Evolutionary conservation across 2,329 filamentous ascomycete species (phyloP).

Genomic region (Penicillium sp.): DNA sequence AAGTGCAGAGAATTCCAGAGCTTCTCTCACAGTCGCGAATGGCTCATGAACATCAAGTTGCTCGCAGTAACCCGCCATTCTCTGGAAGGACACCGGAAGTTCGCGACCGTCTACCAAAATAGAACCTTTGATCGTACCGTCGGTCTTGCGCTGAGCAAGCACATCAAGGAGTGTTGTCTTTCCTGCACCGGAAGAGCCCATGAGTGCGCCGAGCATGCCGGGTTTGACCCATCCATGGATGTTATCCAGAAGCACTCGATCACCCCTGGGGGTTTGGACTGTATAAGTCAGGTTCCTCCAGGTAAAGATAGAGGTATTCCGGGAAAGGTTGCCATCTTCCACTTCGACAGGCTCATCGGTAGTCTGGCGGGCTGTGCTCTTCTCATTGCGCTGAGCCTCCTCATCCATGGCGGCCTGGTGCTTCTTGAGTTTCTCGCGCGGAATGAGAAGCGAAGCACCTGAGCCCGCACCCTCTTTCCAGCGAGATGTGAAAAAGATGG

Average conservation of each 20-base stretch:
- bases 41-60: slow-evolving; percentile 65
- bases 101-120: slow-evolving; percentile 62
- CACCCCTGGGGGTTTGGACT: slow-evolving; percentile 55
- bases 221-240: slow-evolving; percentile 72
- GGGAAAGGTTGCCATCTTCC: slow-evolving; percentile 45
- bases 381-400: slow-evolving; percentile 2
- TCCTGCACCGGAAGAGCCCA: slow-evolving; percentile 73
- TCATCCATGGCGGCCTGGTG: slow-evolving; percentile 21
- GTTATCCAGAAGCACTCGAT: slow-evolving; percentile 58
- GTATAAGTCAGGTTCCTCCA: slow-evolving; percentile 71
- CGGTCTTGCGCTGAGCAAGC: slow-evolving; percentile 63
- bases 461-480: slow-evolving; percentile 49
- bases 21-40: slow-evolving; percentile 61
- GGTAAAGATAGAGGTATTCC: slow-evolving; percentile 65
- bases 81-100: slow-evolving; percentile 58
- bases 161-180: slow-evolving; percentile 72
- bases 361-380: not conserved
- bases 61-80: slow-evolving; percentile 63
- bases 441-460: slow-evolving; percentile 55
- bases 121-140: slow-evolving; percentile 57
- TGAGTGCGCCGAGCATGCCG: slow-evolving; percentile 68
- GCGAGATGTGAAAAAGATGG: slow-evolving; percentile 52
- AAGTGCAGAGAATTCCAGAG: slow-evolving; percentile 62
- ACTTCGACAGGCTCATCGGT: slow-evolving; percentile 13
- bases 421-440: slow-evolving; percentile 54